Evolutionary conservation across 257 asterid species (phyloP), one percentile per base, ranked within the genome.

Genomic region (Plantago ovata): DNA sequence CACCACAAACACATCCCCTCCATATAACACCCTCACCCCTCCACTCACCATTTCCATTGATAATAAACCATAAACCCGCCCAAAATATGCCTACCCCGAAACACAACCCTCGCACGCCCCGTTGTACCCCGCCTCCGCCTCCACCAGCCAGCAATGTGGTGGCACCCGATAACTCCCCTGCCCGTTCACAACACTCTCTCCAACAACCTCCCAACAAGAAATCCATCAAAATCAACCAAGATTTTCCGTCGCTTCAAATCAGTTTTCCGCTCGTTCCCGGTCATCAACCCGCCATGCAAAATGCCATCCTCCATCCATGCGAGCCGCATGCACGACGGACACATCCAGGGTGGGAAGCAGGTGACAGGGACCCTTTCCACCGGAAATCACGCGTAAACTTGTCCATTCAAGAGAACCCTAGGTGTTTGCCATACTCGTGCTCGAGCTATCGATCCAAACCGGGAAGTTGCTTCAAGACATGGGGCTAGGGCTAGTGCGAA

Each of bases 391-490:
- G 98, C 13, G 84, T 84, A 1, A 90, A 81, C 72, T 70, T 90
- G 0, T 83, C 85, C 1, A 74, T 90, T 23, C 98, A 90, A 39
- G 96, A 90, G 49, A 87, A 83, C 57, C 79, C 98, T 0, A 65
- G 86, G 58, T 74, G 96, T 38, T 66, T 81, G 19, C 98, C 98
- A 39, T 72, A 72, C 75, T 90, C 0, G 84, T 90, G 32, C 87
- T 90, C 1, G 98, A 90, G 50, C 82, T 90, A 0, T 90, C 95
- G 0, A 79, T 87, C 12, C 91, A 84, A 13, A 87, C 98, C 0
- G 96, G 94, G 24, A 87, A 84, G 56, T 84, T 91, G 0, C 89
- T 91, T 3, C 95, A 91, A 45, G 96, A 91, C 0, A 91, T 87
- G 98, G 96, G 98, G 3, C 53, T 77, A 7, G 98, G 98, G 28